phyloP scores from a whole-genome alignment of 179 eudicot genomes.

The Spinacia oleracea region DNA sequence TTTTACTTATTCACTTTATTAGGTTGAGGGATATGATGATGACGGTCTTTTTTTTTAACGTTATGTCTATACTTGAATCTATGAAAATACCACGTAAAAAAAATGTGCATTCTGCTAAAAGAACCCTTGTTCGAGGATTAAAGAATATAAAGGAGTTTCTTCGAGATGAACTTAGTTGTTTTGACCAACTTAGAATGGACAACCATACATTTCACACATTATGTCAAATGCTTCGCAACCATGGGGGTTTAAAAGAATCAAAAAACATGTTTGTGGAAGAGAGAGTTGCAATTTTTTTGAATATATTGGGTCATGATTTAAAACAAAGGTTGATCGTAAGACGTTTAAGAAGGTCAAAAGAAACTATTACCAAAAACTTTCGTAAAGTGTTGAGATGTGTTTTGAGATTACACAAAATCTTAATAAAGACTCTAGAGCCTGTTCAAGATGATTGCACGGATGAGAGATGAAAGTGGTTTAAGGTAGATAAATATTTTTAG shows the following conservation, averaged over 20 bases:
- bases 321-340: too few relatives aligned
- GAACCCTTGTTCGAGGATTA: not conserved
- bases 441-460: not conserved
- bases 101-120: not conserved
- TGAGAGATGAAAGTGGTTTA: not conserved
- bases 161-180: not conserved
- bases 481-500: not conserved
- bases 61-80: not conserved
- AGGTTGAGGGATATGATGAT: not conserved
- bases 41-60: not conserved
- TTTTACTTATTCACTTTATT: not conserved
- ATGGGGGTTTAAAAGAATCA: too few relatives aligned
- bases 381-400: too few relatives aligned
- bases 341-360: too few relatives aligned
- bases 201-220: not conserved
- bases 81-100: not conserved
- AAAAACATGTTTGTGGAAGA: too few relatives aligned
- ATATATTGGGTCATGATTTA: too few relatives aligned
- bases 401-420: not conserved
- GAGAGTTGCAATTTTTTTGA: too few relatives aligned
- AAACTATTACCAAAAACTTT: too few relatives aligned
- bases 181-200: slow-evolving; percentile 3
- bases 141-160: not conserved
- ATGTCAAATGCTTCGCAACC: not conserved
- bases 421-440: not conserved